Evolutionary conservation across 768 basidiomycete genomes (phyloP).

Genomic region (Suillus cothurnatus): DNA sequence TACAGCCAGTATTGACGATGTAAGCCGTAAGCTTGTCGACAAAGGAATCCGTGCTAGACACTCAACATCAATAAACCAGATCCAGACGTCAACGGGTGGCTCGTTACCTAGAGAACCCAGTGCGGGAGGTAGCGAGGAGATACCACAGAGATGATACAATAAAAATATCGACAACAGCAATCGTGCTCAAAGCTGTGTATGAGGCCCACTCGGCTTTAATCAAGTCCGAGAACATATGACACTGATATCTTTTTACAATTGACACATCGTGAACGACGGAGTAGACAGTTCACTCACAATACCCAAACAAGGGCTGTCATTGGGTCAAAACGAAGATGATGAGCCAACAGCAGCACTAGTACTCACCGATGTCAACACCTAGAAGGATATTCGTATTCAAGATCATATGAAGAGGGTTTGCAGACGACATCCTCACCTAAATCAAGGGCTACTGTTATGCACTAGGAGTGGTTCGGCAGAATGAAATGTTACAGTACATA

Average conservation of each 20-base stretch:
- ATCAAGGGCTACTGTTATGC: background rate
- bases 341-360: background rate
- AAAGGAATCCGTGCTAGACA: background rate
- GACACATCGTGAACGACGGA: background rate
- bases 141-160: background rate
- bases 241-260: background rate
- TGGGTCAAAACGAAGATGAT: background rate
- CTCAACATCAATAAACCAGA: background rate
- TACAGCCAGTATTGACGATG: background rate
- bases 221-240: background rate
- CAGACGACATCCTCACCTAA: background rate
- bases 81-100: background rate
- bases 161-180: background rate
- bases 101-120: background rate
- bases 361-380: background rate
- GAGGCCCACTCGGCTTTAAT: background rate
- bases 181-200: background rate
- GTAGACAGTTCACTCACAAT: background rate
- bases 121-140: background rate
- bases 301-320: background rate
- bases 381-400: background rate
- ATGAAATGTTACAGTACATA: background rate
- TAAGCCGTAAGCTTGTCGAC: background rate
- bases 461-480: background rate
- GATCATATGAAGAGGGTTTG: background rate